These are phyloP conservation scores for Gamsiella multidivaricata DNA, from an alignment of 192 early-diverging fungal genomes.

Conservation along the genomic window DNA sequence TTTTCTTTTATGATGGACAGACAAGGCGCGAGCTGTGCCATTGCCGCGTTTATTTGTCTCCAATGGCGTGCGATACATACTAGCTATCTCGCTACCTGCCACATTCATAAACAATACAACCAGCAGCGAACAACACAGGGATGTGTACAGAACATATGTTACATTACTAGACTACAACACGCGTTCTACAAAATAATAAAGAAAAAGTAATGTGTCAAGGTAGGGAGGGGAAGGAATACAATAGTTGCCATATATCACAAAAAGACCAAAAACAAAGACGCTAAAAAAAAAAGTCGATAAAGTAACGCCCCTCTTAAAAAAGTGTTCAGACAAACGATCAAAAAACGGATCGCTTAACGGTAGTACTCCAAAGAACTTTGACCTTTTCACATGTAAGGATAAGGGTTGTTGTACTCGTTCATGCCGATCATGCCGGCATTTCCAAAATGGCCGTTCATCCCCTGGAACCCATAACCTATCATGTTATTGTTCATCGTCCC, in stretches of 20 bases:
- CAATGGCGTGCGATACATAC: no score
- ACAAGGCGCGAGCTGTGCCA: no score
- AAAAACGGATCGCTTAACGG: conserved; percentile 11
- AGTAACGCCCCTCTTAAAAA: conserved; percentile 15
- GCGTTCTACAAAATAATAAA: conserved; percentile 3
- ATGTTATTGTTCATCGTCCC: conserved; percentile 49
- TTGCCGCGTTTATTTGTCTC: no score
- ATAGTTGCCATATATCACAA: conserved; percentile 8
- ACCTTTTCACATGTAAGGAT: conserved; percentile 54
- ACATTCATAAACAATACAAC: no score
- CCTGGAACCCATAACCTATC: conserved; percentile 52
- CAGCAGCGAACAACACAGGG: no score
- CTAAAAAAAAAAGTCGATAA: background rate
- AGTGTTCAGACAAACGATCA: conserved; percentile 28
- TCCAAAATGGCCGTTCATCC: conserved; percentile 55
- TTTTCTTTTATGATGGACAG: no score
- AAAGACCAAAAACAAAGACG: conserved; percentile 9
- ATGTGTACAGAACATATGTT: no score
- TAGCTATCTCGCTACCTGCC: no score
- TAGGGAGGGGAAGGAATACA: conserved; percentile 5
- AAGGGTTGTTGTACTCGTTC: conserved; percentile 57
- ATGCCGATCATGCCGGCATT: conserved; percentile 63
- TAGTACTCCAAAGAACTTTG: background rate
- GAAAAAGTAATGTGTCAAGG: conserved; percentile 19
- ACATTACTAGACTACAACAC: background rate